A percentile compares a stretch with the other conserved stretches of the same genome.
Evolutionary conservation across 2,329 filamentous ascomycete species (phyloP).

Genomic region (Fusarium cyanostomum): DNA sequence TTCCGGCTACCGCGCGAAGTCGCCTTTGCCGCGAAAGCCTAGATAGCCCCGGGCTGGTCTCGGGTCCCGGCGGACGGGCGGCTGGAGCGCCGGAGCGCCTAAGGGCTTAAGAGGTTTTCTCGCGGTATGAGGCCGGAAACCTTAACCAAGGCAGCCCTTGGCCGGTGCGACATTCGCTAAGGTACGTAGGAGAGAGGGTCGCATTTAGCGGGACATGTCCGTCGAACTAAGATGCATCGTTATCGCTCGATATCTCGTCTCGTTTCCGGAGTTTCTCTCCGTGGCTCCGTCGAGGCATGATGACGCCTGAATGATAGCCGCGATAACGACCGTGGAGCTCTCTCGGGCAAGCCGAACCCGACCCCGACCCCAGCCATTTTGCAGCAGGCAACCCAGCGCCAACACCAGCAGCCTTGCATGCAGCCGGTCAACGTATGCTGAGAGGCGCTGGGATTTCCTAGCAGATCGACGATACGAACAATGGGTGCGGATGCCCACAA

Average conservation of each 20-base stretch:
- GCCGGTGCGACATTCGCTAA: constrained; percentile 22
- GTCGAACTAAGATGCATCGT: constrained; percentile 19
- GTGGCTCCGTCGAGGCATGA: constrained; percentile 26
- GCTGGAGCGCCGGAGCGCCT: constrained; percentile 21
- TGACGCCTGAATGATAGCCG: constrained; percentile 35
- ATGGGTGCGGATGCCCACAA: constrained; percentile 1
- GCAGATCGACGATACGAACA: constrained; percentile 37
- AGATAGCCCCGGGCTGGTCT: constrained; percentile 25
- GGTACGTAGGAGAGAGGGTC: constrained; percentile 18
- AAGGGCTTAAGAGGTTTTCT: constrained; percentile 6
- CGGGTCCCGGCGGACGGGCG: constrained; percentile 20
- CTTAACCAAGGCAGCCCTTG: constrained; percentile 9
- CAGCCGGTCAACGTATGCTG: constrained; percentile 39
- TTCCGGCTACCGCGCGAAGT: constrained; percentile 86
- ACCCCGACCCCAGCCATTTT: background rate
- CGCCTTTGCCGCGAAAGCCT: constrained; percentile 70
- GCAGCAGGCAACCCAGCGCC: constrained; percentile 1
- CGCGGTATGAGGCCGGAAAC: constrained; percentile 15
- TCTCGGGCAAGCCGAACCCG: background rate
- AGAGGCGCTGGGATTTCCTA: constrained; percentile 16
- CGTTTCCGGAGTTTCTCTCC: constrained; percentile 4
- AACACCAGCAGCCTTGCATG: constrained; percentile 31
- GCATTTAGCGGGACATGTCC: constrained; percentile 18
- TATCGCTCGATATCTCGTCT: constrained; percentile 27
- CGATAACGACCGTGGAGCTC: constrained; percentile 30